Base-by-base conservation (phyloP, 2,329 filamentous ascomycete species). In the Colletotrichum graminicola region DNA sequence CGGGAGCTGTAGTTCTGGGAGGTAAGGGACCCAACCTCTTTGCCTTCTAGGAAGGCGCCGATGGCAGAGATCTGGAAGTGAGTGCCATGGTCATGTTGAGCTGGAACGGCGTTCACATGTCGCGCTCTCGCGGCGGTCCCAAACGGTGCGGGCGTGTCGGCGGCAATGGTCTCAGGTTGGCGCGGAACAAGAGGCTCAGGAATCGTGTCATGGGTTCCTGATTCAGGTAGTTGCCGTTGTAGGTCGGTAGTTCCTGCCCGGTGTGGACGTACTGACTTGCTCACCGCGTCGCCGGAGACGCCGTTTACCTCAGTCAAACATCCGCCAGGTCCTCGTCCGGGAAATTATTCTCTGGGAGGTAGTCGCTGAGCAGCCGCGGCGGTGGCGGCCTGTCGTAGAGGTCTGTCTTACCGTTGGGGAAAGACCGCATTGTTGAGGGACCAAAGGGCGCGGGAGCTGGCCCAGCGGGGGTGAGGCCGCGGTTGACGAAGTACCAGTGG, bases 51-150 rank as follows among this genome's bases (percentile, higher is more conserved):
- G 72, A 82, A 80, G 1, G 75, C 77, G 60, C 83, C 82, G 26
- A 73, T 76, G 52, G 79, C 78, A 1, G 76, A 78, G 5, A 79
- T 81, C 73, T 80, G 78, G 74, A 84, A 85, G 74, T 85, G 84
- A 0, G 85, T 87, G 43, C 86, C 86, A 73, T 88, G 85, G 88
- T 81, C 83, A 88, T 86, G 75, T 88, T 88, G 47, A 88, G 78
- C 71, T 87, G 84, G 2, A 88, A 39, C 85, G 1, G 82, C 81
- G 70, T 88, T 39, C 86, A 6, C 86, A 86, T 0, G 85, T 86
- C 7, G 78, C 73, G 4, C 81, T 85, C 74, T 88, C 85, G 7
- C 86, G 82, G 71, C 87, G 86, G 3, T 87, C 66, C 60, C 59
- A 34, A 2, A 26, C 14, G 39, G 12, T 14, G 4, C 4, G 18